Evolutionary conservation across 148 eudicot species (phyloP).

Genomic region (Rheum nobile): DNA sequence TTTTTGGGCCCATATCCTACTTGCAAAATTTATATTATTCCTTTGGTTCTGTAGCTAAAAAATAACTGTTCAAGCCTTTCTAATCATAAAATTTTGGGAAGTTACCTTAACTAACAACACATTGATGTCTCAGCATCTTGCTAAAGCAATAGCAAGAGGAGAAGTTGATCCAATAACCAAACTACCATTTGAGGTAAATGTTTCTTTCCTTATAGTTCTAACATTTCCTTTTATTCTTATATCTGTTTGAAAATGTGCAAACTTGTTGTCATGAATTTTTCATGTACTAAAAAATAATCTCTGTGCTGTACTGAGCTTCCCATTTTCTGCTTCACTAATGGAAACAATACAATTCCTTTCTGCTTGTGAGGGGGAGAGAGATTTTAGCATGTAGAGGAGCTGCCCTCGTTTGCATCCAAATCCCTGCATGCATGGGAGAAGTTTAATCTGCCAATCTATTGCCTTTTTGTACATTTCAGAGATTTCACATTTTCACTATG

Average conservation of each 20-base stretch:
- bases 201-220: not conserved
- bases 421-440: not conserved
- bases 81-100: not conserved
- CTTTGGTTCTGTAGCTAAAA: slow-evolving; percentile 8
- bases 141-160: slow-evolving; percentile 74
- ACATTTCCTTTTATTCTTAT: not conserved
- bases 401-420: not conserved
- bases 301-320: not conserved
- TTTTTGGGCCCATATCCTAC: slow-evolving; percentile 99
- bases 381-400: not conserved
- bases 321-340: not conserved
- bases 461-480: not conserved
- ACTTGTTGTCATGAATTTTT: not conserved
- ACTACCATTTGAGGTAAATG: slow-evolving; percentile 66
- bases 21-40: not conserved
- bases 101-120: slow-evolving; percentile 61
- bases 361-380: not conserved
- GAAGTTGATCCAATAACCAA: slow-evolving; percentile 79
- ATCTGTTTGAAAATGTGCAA: not conserved
- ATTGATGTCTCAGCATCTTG: slow-evolving; percentile 53
- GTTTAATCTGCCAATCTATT: not conserved
- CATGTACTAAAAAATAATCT: not conserved
- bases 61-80: not conserved
- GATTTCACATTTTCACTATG: not conserved
- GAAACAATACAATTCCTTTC: not conserved